phyloP scores from a whole-genome alignment of 139 green algal genomes.

The Nannochloris sp. region DNA sequence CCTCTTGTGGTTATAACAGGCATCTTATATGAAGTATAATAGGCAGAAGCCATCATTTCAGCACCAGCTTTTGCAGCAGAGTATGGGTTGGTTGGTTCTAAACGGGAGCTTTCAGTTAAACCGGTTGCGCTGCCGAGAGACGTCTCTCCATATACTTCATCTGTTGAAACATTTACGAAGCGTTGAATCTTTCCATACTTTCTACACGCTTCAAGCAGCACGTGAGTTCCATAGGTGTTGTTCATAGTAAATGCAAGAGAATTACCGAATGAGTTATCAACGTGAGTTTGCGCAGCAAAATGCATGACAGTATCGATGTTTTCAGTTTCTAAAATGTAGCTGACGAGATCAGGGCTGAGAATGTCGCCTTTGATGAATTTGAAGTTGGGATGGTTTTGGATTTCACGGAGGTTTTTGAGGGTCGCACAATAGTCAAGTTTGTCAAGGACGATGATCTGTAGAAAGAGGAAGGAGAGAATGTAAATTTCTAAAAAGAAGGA shows the following conservation, averaged over 20 bases:
- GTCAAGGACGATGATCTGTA: conserved; percentile 85
- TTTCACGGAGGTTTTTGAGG: conserved; percentile 66
- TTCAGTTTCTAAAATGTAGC: conserved; percentile 73
- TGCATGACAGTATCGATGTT: conserved; percentile 97
- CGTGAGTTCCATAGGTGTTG: conserved; percentile 95
- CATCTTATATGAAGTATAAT: conserved; percentile 76
- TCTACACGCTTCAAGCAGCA: conserved; percentile 86
- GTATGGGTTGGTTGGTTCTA: conserved; percentile 98
- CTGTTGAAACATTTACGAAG: conserved; percentile 92
- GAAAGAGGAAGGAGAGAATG: neutral
- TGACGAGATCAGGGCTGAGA: conserved; percentile 80
- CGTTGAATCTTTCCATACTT: conserved; percentile 65
- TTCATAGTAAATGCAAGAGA: conserved; percentile 89
- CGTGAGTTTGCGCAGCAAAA: conserved; percentile 97
- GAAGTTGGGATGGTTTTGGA: conserved; percentile 66
- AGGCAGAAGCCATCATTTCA: conserved; percentile 94
- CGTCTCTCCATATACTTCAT: conserved; percentile 43
- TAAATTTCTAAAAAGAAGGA: too few relatives aligned
- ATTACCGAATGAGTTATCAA: conserved; percentile 98
- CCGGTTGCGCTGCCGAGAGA: conserved; percentile 32
- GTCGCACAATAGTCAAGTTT: conserved; percentile 95
- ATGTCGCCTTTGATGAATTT: conserved; percentile 96
- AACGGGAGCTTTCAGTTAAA: conserved; percentile 59
- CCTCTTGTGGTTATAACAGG: conserved; percentile 92
- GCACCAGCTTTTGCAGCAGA: conserved; percentile 94